Base-by-base conservation (phyloP, 805 yeast species). In the Wickerhamiella parazyma region DNA sequence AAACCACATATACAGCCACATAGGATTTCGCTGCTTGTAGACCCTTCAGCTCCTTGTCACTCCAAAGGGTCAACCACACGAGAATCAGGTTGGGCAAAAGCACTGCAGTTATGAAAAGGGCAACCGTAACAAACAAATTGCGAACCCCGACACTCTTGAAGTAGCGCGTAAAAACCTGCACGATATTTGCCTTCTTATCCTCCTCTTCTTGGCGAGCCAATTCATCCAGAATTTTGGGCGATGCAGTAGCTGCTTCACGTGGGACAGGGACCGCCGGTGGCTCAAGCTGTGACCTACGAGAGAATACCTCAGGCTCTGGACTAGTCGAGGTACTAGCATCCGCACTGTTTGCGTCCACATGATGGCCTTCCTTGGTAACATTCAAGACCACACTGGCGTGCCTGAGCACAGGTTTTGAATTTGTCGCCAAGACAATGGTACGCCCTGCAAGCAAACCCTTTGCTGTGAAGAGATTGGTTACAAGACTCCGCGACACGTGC, bases 401-500 rank as follows among this genome's bases (percentile, higher is more conserved):
- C 47, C 78, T 71, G 54, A 84, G 69, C 9, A 82, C 89, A 44
- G 78, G 71, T 47, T 80, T 76, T 44, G 78, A 77, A 60, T 84
- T 84, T 8, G 94, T 84, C 10, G 89, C 83, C 56, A 84, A 68
- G 33, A 84, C 65, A 52, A 73, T 76, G 51, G 86, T 74, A 59
- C 81, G 82, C 20, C 78, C 55, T 33, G 71, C 71, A 52, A 84
- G 65, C 47, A 84, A 65, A 49, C 94, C 94, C 29, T 70, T 63
- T n/a, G 85, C 76, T 18, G 91, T 87, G 47, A 83, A 64, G 31
- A 85, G 89, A 53, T 80, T 76, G 52, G 73, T 77, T 50, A 80
- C 76, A 53, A 86, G 67, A 55, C 82, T 87, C 52, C 72, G 76
- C 8, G 93, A 87, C 51, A 86, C 95, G 57, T 87, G 95, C 54